A percentile compares a stretch with the other conserved stretches of the same genome.
Evolutionary conservation across 2,329 filamentous ascomycete species (phyloP).

Genomic region (Verticillium longisporum): DNA sequence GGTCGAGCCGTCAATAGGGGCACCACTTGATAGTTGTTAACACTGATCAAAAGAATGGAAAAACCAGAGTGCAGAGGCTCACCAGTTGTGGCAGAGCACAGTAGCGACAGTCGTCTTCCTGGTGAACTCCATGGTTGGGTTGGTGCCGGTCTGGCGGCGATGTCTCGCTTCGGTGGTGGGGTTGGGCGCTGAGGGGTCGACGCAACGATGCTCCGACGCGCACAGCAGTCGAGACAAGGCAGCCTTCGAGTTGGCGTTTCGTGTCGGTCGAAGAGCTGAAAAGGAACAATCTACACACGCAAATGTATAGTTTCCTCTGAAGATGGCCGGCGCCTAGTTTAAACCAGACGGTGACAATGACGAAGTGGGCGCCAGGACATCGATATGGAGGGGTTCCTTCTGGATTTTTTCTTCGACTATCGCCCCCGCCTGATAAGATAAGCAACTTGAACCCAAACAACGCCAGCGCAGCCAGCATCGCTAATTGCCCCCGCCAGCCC

Average conservation of each 20-base stretch:
- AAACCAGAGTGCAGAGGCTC: constrained; percentile 4
- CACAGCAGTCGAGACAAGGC: neutral
- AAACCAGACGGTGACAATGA: neutral
- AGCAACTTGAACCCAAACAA: neutral
- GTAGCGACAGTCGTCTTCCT: constrained; percentile 10
- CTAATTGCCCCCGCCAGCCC: neutral
- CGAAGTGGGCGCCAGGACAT: neutral
- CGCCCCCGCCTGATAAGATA: neutral
- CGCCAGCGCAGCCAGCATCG: neutral
- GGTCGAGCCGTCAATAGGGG: constrained; percentile 86
- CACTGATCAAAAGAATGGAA: neutral
- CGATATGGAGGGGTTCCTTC: neutral
- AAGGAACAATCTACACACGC: neutral
- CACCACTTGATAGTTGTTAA: constrained; percentile 40
- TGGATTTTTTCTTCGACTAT: neutral
- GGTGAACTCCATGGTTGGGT: neutral
- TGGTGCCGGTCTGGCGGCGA: neutral
- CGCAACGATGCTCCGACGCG: neutral
- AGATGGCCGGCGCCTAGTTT: neutral
- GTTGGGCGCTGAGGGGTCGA: neutral
- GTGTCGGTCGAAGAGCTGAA: neutral
- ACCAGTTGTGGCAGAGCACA: constrained; percentile 94
- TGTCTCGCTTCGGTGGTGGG: neutral
- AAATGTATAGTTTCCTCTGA: neutral
- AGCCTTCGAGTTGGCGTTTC: neutral